Evolutionary conservation across 768 basidiomycete species (phyloP).

Genomic region (Lactarius sp.): DNA sequence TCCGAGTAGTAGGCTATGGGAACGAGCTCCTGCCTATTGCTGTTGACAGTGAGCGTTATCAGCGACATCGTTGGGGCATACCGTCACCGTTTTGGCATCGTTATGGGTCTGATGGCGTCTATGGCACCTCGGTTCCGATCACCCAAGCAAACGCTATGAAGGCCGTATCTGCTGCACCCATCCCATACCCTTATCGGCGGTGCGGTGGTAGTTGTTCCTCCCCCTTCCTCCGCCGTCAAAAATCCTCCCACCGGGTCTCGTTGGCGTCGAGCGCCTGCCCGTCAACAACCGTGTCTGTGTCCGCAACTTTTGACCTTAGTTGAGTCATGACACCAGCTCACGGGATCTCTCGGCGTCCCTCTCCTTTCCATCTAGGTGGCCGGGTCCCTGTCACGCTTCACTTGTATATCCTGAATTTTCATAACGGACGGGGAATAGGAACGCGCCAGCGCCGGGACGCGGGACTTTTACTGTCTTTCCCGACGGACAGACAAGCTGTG

Average conservation of each 20-base stretch:
- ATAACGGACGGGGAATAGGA: background rate
- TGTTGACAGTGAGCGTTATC: no score
- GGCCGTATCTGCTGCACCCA: no score
- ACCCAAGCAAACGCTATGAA: no score
- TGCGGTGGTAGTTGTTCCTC: no score
- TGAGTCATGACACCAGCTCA: conserved; percentile 9
- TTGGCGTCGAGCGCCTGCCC: no score
- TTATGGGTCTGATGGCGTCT: no score
- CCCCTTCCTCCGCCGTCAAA: background rate
- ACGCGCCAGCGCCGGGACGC: conserved; percentile 11
- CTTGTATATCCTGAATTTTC: background rate
- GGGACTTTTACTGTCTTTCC: background rate
- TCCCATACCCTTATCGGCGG: no score
- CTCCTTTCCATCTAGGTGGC: background rate
- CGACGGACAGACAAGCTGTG: background rate
- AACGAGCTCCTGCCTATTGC: background rate
- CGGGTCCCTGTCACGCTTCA: background rate
- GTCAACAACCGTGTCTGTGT: background rate
- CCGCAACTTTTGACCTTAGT: background rate
- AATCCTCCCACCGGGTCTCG: background rate
- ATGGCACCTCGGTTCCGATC: no score
- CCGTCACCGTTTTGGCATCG: no score
- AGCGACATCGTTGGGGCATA: no score
- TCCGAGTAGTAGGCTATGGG: background rate
- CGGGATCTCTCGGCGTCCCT: background rate